phyloP scores from a whole-genome alignment of 768 basidiomycete species.

The Daedaleopsis sinensis region DNA sequence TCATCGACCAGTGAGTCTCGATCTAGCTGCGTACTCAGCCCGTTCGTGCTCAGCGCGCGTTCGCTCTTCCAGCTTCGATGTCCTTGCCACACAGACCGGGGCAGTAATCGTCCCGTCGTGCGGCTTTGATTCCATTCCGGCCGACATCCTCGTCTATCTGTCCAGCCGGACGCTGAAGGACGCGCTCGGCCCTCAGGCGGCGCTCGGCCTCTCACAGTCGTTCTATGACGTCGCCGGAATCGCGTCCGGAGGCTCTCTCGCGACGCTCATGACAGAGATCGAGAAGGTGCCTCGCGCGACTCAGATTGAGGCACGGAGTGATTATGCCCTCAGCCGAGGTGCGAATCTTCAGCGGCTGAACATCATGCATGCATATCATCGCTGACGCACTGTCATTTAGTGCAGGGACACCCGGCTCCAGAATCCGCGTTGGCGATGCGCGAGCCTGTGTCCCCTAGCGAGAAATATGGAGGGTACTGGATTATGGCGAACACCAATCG shows the following conservation, averaged over 20 bases:
- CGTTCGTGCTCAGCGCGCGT: too few relatives aligned
- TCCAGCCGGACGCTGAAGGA: constrained; percentile 72
- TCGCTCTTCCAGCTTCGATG: constrained; percentile 58
- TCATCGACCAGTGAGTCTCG: constrained; percentile 57
- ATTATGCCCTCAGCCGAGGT: constrained; percentile 51
- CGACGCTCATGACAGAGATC: constrained; percentile 36
- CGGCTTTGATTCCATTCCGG: constrained; percentile 78
- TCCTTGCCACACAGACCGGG: constrained; percentile 65
- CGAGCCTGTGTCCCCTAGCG: constrained; percentile 37
- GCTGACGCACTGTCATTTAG: neutral
- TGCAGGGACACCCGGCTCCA: constrained; percentile 35
- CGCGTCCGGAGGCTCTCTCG: constrained; percentile 67
- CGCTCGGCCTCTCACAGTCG: constrained; percentile 59
- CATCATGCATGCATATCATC: neutral
- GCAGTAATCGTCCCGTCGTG: constrained; percentile 80
- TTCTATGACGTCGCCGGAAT: constrained; percentile 51
- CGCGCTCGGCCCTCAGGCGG: constrained; percentile 36
- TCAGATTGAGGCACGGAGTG: constrained; percentile 23
- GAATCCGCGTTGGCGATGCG: constrained; percentile 36
- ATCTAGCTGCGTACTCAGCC: constrained; percentile 7
- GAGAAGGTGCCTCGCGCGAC: constrained; percentile 36
- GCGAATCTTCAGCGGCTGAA: constrained; percentile 10
- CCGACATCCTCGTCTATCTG: constrained; percentile 70
- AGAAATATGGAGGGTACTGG: constrained; percentile 43
- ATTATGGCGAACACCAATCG: constrained; percentile 49